Evolutionary conservation across 805 yeast species (phyloP), one percentile per base, ranked within the genome.

Genomic region (Blastobotrys robertii): DNA sequence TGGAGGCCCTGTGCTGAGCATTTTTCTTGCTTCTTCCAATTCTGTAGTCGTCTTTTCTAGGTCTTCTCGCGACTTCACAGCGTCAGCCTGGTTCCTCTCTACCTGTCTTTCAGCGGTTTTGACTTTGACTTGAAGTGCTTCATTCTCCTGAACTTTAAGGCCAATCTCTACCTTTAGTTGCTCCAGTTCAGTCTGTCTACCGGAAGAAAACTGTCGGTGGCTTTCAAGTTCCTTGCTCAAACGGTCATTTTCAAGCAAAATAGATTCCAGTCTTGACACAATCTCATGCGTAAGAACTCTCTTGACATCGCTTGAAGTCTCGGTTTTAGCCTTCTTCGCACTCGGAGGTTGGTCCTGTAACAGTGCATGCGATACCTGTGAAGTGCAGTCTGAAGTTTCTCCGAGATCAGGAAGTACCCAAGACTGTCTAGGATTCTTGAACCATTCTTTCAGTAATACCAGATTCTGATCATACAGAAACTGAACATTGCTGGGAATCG

Each of bases 391-490:
- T 19, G 25, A 19, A 19, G 6, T 19, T 6, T 19, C 25, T 19
- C 25, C 25, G 48, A 84, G 65, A 38, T 81, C 84, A 0, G 95
- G 92, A 35, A 87, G 64, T 3, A 88, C 90, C 95, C 95, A 87
- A 5, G 73, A 67, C 4, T 45, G 48, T 11, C 44, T 62, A 50
- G 56, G 66, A 35, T 73, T 63, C 34, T 68, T 68, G 30, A 85
- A 65, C 79, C 88, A 86, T 30, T 70, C 71, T 1, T 68, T 63
- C 41, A 88, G 65, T 53, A 76, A 83, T 5, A 69, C 67, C 49
- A 87, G 67, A 44, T 80, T 73, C 50, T 79, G 80, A 33, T 76
- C 68, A 59, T 81, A 85, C 14, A 84, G 74, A 11, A 92, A 88
- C 56, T 83, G 70, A 38, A 86, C 59, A 54, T 80, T 92, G 0